Evolutionary conservation across 2,329 filamentous ascomycete genomes (phyloP).

Genomic region (Nothomitra cinnamomea): DNA sequence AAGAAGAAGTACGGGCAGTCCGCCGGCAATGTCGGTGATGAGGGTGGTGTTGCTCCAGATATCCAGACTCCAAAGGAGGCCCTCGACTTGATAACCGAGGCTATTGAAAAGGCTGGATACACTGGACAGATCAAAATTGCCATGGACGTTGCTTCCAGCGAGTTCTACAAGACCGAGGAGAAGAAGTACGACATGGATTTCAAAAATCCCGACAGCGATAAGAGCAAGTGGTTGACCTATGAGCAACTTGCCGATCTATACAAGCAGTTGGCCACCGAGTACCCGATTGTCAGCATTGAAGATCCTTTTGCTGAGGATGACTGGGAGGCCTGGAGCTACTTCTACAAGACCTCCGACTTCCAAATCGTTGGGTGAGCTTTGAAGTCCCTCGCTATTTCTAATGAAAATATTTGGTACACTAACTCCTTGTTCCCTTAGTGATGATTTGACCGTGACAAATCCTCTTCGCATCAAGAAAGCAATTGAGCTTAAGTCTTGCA

Average conservation of each 20-base stretch:
- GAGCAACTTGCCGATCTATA: constrained; percentile 91
- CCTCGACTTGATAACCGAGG: constrained; percentile 83
- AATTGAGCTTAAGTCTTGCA: constrained; percentile 97
- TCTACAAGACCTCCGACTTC: constrained; percentile 97
- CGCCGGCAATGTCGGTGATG: constrained; percentile 95
- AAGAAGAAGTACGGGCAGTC: constrained; percentile 99
- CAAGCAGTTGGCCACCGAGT: constrained; percentile 75
- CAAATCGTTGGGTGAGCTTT: constrained; percentile 64
- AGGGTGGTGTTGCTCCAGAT: constrained; percentile 98
- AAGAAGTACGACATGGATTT: constrained; percentile 99
- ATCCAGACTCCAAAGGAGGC: constrained; percentile 96
- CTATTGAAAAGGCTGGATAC: constrained; percentile 92
- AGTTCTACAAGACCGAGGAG: constrained; percentile 94
- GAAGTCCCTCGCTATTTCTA: neutral
- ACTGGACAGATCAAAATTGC: constrained; percentile 93
- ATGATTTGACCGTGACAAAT: constrained; percentile 98
- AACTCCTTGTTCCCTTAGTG: constrained; percentile 28
- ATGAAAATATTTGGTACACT: constrained; percentile 2
- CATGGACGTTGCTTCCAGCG: constrained; percentile 97
- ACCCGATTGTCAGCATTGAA: constrained; percentile 97
- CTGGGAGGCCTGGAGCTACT: constrained; percentile 99
- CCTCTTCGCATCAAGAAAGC: constrained; percentile 98
- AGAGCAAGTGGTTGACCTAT: constrained; percentile 95
- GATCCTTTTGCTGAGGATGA: constrained; percentile 99
- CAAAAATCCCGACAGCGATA: constrained; percentile 98